A percentile compares a stretch with the other conserved stretches of the same genome.
phyloP scores from a whole-genome alignment of 495 filamentous ascomycete species.

The Thermochaetoides thermophila region DNA sequence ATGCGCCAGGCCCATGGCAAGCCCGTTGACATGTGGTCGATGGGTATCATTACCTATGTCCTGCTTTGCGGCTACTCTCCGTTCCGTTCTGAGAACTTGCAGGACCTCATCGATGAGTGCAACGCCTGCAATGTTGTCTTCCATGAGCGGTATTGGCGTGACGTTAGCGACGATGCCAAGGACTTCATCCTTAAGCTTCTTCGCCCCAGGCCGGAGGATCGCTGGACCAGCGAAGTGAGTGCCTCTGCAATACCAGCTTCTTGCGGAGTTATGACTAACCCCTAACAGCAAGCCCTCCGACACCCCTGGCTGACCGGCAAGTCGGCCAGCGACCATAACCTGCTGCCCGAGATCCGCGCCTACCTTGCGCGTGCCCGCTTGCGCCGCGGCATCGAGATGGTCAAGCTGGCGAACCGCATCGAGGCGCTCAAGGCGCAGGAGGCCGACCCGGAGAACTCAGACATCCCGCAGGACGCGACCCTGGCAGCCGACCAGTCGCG shows the following conservation, averaged over 20 bases:
- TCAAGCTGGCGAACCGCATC: constrained; percentile 94
- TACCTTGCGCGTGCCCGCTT: constrained; percentile 86
- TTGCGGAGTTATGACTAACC: constrained; percentile 6
- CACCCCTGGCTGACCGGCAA: constrained; percentile 86
- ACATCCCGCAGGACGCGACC: constrained; percentile 47
- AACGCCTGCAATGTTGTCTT: constrained; percentile 79
- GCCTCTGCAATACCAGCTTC: background rate
- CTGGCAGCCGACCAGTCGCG: constrained; percentile 44
- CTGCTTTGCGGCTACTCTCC: constrained; percentile 98
- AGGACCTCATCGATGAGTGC: constrained; percentile 92
- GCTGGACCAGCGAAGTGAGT: constrained; percentile 62
- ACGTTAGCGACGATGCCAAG: constrained; percentile 91
- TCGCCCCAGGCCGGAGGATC: constrained; percentile 60
- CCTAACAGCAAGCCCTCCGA: constrained; percentile 51
- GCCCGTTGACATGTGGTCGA: constrained; percentile 98
- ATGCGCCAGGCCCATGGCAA: constrained; percentile 94
- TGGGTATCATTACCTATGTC: constrained; percentile 98
- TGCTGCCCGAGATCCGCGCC: constrained; percentile 91
- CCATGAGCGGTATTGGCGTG: constrained; percentile 97
- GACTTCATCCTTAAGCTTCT: constrained; percentile 79
- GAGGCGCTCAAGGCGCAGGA: constrained; percentile 93
- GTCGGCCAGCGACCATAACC: constrained; percentile 82
- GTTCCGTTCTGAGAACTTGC: constrained; percentile 86
- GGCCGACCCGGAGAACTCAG: constrained; percentile 56
- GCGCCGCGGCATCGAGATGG: constrained; percentile 85